A percentile compares a stretch with the other conserved stretches of the same genome.
Conservation (phyloP, 768 basidiomycete genomes). For the Tephrocybe sp. region DNA sequence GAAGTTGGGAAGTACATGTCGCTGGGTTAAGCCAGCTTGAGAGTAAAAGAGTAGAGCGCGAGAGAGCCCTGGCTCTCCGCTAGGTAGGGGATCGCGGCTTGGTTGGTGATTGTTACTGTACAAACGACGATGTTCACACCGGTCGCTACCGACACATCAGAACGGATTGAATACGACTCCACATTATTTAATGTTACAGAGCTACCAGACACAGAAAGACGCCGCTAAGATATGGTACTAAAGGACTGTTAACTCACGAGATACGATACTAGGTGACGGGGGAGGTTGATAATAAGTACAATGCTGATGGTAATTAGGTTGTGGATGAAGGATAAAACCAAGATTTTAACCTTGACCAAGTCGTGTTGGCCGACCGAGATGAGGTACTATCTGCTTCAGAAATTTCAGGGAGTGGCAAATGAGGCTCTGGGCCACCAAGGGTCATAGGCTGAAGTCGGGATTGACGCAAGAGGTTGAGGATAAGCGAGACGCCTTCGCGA, state of each 20-base stretch:
- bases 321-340: slow-evolving; percentile 35
- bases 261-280: slow-evolving; percentile 8
- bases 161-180: not conserved
- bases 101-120: not conserved
- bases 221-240: slow-evolving; percentile 4
- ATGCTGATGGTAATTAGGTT: slow-evolving; percentile 9
- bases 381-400: slow-evolving; percentile 8
- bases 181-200: slow-evolving; percentile 6
- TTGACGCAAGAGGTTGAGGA: slow-evolving; percentile 76
- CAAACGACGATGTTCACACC: slow-evolving; percentile 11
- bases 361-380: slow-evolving; percentile 9
- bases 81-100: not conserved
- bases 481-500: slow-evolving; percentile 83
- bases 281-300: slow-evolving; percentile 8
- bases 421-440: slow-evolving; percentile 32
- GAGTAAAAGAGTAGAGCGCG: not conserved
- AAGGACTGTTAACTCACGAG: slow-evolving; percentile 1
- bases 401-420: slow-evolving; percentile 14
- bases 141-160: not conserved
- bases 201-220: not conserved
- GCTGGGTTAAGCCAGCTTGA: slow-evolving; percentile 5
- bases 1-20: slow-evolving; percentile 86
- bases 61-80: not conserved
- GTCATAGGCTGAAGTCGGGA: slow-evolving; percentile 65
- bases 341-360: slow-evolving; percentile 40